Base-by-base conservation (phyloP, 2,329 filamentous ascomycete species). In the Botrytis cinerea region DNA sequence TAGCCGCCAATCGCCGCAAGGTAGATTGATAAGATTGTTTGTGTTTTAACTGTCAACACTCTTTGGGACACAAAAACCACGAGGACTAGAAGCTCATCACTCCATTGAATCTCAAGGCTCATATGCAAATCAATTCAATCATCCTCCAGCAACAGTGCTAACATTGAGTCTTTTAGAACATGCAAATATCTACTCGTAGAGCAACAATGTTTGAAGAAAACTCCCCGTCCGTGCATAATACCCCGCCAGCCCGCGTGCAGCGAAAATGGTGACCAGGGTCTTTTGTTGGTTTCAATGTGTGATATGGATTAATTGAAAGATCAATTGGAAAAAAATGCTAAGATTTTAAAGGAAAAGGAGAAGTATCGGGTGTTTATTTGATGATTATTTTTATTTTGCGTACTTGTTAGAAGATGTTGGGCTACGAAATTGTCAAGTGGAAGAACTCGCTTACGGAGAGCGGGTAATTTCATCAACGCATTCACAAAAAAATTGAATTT, bases 351-450 rank as follows among this genome's bases (percentile, higher is more conserved):
- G 22, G 1, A 10, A 54, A n/a, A 20, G 32, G 4, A n/a, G 16
- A 22, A 6, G n/a, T 40, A 8, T 7, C 22, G 1, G n/a, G 5
- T 14, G 12, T 22, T 28, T 54, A 12, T 68, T 68, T 54, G 35
- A 22, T 1, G 5, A 28, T 2, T 22, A 8, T 12, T 6, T 1
- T 1, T 4, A 9, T 0, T 1, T 28, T 22, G 12, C 8, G 18
- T 43, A 28, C 20, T 12, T 43, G 28, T 54, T 7, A 18, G 16
- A 28, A 40, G 35, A 18, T 28, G 20, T 40, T 35, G 7, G 32
- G 12, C 20, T 25, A 10, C 12, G 20, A n/a, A 61, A 18, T n/a
- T 51, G 22, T 35, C 35, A n/a, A 46, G 45, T 67, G 12, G 22
- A 54, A 22, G 14, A 16, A 7, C 46, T 67, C 46, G 46, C 46